Percentiles rank a stretch among this genome's conserved stretches.
phyloP scores from a whole-genome alignment of 805 yeast species.

The Lipomyces kockii region DNA sequence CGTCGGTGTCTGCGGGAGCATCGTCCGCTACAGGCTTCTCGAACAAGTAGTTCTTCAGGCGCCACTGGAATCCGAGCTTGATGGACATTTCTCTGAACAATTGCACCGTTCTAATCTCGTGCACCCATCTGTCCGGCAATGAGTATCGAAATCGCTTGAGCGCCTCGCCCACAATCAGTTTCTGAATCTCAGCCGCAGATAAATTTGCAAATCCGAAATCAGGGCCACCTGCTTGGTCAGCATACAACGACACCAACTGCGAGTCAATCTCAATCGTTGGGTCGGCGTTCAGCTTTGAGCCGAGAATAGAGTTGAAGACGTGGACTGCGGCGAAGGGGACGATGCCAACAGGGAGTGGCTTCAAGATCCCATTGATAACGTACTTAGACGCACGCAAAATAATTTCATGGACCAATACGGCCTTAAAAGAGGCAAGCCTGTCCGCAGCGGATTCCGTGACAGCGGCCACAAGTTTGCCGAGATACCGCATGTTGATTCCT shows the following conservation, averaged over 20 bases:
- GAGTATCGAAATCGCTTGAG: constrained; percentile 64
- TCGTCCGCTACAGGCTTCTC: constrained; percentile 44
- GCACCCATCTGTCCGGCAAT: constrained; percentile 57
- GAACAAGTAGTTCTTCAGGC: constrained; percentile 55
- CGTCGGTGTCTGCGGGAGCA: constrained; percentile 28
- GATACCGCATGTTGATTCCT: constrained; percentile 89
- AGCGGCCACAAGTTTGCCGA: constrained; percentile 54
- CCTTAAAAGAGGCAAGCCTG: constrained; percentile 49
- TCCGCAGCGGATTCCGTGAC: constrained; percentile 40
- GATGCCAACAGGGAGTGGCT: constrained; percentile 56
- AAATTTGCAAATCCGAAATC: constrained; percentile 52
- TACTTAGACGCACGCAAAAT: constrained; percentile 82
- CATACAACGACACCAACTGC: constrained; percentile 43
- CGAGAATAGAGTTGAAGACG: constrained; percentile 72
- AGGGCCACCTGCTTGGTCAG: constrained; percentile 44
- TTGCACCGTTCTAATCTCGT: constrained; percentile 49
- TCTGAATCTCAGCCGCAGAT: constrained; percentile 53
- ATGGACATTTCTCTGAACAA: constrained; percentile 72
- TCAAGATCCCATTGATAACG: constrained; percentile 58
- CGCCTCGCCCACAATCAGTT: constrained; percentile 58
- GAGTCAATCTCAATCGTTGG: constrained; percentile 51
- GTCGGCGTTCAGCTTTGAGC: constrained; percentile 51
- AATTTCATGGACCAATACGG: constrained; percentile 65
- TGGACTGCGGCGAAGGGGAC: constrained; percentile 67
- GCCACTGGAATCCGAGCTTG: constrained; percentile 88